These are phyloP conservation scores for Skeletonema menzelii DNA, from an alignment of 108 stramenopile genomes.

Conservation along the genomic window DNA sequence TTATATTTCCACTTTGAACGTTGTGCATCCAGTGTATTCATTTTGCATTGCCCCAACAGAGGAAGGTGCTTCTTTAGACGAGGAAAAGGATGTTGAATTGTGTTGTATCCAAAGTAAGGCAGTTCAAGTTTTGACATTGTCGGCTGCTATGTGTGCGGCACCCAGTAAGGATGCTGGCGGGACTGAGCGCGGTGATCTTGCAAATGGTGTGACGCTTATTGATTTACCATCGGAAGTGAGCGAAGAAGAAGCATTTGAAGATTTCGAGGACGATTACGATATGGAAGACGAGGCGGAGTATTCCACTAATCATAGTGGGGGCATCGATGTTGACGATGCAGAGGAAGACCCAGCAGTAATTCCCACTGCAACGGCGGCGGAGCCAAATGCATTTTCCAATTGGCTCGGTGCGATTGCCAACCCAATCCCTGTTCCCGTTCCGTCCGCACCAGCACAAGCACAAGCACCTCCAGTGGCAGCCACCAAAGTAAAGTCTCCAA, in stretches of 20 bases:
- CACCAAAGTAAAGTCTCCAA: background rate
- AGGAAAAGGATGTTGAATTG: conserved; percentile 53
- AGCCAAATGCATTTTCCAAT: conserved; percentile 65
- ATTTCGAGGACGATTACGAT: conserved; percentile 24
- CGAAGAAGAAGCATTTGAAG: conserved; percentile 25
- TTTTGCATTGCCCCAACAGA: conserved; percentile 44
- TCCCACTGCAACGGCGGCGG: background rate
- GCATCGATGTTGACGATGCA: conserved; percentile 14
- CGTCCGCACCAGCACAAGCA: conserved; percentile 12
- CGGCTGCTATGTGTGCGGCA: conserved; percentile 60
- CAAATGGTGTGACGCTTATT: conserved; percentile 24
- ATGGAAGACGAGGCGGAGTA: conserved; percentile 22
- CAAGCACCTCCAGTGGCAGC: conserved; percentile 19
- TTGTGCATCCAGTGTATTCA: conserved; percentile 69
- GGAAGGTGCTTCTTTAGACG: background rate
- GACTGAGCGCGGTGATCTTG: conserved; percentile 19
- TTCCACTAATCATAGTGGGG: conserved; percentile 3
- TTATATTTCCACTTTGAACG: conserved; percentile 71
- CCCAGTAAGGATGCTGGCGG: conserved; percentile 24
- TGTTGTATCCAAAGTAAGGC: conserved; percentile 70
- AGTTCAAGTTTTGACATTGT: conserved; percentile 64
- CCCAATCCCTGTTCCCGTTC: conserved; percentile 15
- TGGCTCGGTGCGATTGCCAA: conserved; percentile 72
- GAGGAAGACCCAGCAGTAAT: background rate
- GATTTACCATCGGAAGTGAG: conserved; percentile 3